Conservation (phyloP, 345 rosid genomes). For the Excoecaria cochinchinensis region DNA sequence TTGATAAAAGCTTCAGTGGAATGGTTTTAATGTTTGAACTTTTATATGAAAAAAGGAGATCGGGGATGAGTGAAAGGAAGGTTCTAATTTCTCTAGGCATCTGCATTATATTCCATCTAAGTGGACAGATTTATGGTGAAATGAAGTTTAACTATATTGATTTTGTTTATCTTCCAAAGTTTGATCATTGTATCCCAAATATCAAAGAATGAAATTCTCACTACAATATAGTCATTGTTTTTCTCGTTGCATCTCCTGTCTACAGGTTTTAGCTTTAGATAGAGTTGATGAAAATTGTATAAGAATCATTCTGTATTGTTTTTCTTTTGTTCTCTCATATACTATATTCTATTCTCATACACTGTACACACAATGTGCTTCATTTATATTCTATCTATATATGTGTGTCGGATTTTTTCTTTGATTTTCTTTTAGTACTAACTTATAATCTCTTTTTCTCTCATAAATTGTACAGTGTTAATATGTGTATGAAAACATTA, state of each 20-base stretch:
- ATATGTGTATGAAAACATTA: background rate
- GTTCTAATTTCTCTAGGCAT: constrained; percentile 2
- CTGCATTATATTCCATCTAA: background rate
- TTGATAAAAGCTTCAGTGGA: background rate
- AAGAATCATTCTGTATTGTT: background rate
- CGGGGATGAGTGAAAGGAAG: background rate
- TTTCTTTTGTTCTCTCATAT: background rate
- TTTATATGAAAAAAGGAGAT: background rate
- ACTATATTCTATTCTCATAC: too few relatives aligned
- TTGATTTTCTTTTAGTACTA: too few relatives aligned
- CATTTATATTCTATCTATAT: too few relatives aligned
- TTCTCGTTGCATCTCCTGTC: background rate
- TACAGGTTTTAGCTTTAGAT: constrained; percentile 1
- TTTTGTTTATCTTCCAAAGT: background rate
- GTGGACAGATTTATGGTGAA: background rate
- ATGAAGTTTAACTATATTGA: background rate
- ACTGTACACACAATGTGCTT: too few relatives aligned
- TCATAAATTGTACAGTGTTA: background rate
- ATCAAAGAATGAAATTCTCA: background rate
- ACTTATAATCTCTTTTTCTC: background rate
- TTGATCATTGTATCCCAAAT: background rate
- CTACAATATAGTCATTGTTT: background rate
- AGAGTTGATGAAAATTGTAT: background rate
- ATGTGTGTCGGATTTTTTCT: too few relatives aligned
- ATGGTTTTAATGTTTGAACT: background rate